A percentile compares a stretch with the other conserved stretches of the same genome.
These are phyloP conservation scores for Leptomonas seymouri DNA, from an alignment of 208 protist species.

Conservation along the genomic window DNA sequence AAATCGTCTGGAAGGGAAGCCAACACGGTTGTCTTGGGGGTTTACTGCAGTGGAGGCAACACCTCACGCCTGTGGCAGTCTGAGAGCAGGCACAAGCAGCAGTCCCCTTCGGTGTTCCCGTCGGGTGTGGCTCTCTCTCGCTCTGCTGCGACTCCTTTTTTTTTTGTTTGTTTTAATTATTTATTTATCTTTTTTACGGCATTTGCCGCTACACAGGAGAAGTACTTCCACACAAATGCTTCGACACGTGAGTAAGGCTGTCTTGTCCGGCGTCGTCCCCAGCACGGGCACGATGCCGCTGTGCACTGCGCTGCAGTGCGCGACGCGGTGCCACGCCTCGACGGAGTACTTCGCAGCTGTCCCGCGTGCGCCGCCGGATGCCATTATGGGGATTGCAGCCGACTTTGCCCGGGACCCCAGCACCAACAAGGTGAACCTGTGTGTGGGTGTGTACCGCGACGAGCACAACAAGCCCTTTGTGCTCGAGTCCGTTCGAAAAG, in stretches of 20 bases:
- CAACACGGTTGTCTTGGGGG: too few relatives aligned
- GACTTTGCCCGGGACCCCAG: constrained; percentile 72
- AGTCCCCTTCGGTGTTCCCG: too few relatives aligned
- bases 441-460: constrained; percentile 97
- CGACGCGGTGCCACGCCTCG: constrained; percentile 17
- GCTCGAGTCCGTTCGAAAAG: constrained; percentile 89
- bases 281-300: background rate
- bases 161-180: background rate
- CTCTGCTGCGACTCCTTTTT: too few relatives aligned
- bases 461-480: constrained; percentile 93
- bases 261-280: background rate
- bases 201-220: too few relatives aligned
- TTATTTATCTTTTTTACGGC: background rate
- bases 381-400: constrained; percentile 73
- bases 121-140: too few relatives aligned
- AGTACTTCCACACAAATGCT: too few relatives aligned
- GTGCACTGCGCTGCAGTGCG: background rate
- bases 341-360: constrained; percentile 48
- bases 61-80: too few relatives aligned
- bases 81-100: too few relatives aligned
- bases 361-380: constrained; percentile 56
- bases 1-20: too few relatives aligned
- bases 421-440: constrained; percentile 96
- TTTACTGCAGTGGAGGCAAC: too few relatives aligned
- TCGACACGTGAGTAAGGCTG: constrained; percentile 8